Evolutionary conservation across 805 yeast genomes (phyloP).

Genomic region (Teunomyces stri): DNA sequence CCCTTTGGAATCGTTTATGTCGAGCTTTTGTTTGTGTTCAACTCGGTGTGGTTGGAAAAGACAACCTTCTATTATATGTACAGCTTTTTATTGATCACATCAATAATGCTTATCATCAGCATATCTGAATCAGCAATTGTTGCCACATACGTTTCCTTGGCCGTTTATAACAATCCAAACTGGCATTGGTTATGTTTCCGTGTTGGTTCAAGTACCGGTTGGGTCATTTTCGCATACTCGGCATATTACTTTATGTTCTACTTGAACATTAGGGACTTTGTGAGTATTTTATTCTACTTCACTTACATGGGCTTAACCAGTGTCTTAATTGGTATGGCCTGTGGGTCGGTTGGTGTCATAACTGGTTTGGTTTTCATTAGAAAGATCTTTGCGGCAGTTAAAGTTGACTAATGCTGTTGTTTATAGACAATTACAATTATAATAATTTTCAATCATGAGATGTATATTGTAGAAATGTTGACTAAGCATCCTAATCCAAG

Average conservation of each 20-base stretch:
- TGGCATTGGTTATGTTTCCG: conserved; percentile 87
- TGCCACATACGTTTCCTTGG: conserved; percentile 60
- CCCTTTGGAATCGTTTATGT: conserved; percentile 83
- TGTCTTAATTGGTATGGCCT: conserved; percentile 59
- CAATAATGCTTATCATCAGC: conserved; percentile 56
- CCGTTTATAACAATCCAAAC: conserved; percentile 49
- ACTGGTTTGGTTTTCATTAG: conserved; percentile 66
- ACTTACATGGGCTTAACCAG: conserved; percentile 69
- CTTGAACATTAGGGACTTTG: conserved; percentile 62
- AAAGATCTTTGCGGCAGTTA: conserved; percentile 57
- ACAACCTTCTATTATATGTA: conserved; percentile 76
- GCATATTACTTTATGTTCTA: conserved; percentile 60
- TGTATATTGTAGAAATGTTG: conserved; percentile 5
- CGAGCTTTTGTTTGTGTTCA: conserved; percentile 68
- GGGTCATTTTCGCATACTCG: conserved; percentile 67
- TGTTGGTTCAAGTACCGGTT: conserved; percentile 66
- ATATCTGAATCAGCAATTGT: conserved; percentile 72
- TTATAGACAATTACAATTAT: not conserved
- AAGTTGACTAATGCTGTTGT: conserved; percentile 18
- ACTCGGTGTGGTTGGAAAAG: conserved; percentile 77
- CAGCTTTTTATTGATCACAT: conserved; percentile 69
- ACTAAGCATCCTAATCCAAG: conserved; percentile 60
- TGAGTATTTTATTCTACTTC: conserved; percentile 65
- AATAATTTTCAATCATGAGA: conserved; percentile 5
- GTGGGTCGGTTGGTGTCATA: conserved; percentile 73